phyloP scores from a whole-genome alignment of 2,329 filamentous ascomycete genomes.

The Fusarium sp. region DNA sequence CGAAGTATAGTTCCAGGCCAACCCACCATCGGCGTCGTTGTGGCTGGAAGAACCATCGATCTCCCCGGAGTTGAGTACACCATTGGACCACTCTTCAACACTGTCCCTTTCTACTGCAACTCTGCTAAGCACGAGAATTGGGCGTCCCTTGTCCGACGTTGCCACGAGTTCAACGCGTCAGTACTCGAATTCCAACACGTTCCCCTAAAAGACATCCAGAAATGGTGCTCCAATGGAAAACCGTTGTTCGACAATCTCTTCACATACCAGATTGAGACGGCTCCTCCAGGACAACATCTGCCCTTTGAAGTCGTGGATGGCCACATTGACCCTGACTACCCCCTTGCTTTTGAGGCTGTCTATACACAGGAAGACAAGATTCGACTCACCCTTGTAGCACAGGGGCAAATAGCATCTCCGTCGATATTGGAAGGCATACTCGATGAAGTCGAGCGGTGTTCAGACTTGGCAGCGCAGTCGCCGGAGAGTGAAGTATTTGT shows the following conservation, averaged over 20 bases:
- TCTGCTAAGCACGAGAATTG: slow-evolving; percentile 62
- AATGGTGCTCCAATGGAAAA: slow-evolving; percentile 73
- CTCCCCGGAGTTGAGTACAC: slow-evolving; percentile 72
- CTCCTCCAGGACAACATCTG: slow-evolving; percentile 42
- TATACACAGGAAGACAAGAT: slow-evolving; percentile 61
- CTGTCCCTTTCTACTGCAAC: slow-evolving; percentile 75
- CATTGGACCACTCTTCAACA: slow-evolving; percentile 91
- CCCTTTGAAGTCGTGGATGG: slow-evolving; percentile 68
- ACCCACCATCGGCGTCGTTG: slow-evolving; percentile 76
- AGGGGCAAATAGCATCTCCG: slow-evolving; percentile 54
- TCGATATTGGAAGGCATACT: slow-evolving; percentile 48
- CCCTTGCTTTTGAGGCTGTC: slow-evolving; percentile 80
- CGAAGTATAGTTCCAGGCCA: slow-evolving; percentile 59
- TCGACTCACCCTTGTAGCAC: slow-evolving; percentile 68
- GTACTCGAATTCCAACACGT: slow-evolving; percentile 77
- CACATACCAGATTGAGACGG: slow-evolving; percentile 74
- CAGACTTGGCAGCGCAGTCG: slow-evolving; percentile 20
- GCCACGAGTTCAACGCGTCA: slow-evolving; percentile 76
- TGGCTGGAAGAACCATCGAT: slow-evolving; percentile 81
- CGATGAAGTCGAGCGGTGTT: slow-evolving; percentile 51
- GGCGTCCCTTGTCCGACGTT: slow-evolving; percentile 67
- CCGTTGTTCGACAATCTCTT: slow-evolving; percentile 84
- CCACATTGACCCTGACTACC: slow-evolving; percentile 70
- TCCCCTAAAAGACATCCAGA: slow-evolving; percentile 80
- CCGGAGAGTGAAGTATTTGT: slow-evolving; percentile 21